These are phyloP conservation scores for Oryza coarctata DNA, from an alignment of 176 grass and related monocot species.

Conservation along the genomic window DNA sequence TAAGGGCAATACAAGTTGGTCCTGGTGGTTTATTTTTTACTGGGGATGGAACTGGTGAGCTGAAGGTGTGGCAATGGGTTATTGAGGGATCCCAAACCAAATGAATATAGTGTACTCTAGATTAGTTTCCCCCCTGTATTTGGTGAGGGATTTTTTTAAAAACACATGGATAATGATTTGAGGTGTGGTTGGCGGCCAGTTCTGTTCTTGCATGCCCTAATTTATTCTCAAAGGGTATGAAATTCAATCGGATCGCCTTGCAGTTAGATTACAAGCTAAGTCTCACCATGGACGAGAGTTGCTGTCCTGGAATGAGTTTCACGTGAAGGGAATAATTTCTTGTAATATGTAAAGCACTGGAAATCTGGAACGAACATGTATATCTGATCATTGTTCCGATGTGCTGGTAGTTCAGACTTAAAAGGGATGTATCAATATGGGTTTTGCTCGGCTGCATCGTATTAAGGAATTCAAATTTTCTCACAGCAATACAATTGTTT, in stretches of 20 bases:
- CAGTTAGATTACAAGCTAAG: conserved; percentile 28
- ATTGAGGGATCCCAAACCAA: conserved; percentile 42
- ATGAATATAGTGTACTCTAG: conserved; percentile 53
- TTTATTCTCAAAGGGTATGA: conserved; percentile 35
- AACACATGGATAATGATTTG: conserved; percentile 43
- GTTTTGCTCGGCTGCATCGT: conserved; percentile 18
- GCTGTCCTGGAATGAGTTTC: conserved; percentile 38
- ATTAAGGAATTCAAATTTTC: conserved; percentile 1
- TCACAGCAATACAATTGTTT: neutral
- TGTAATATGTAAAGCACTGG: conserved; percentile 46
- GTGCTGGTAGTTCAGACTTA: conserved; percentile 33
- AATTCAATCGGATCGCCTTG: conserved; percentile 11
- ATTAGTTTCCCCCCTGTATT: conserved; percentile 44
- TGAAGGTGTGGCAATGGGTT: conserved; percentile 91
- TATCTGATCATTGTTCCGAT: conserved; percentile 29
- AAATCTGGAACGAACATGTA: conserved; percentile 31
- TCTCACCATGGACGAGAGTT: conserved; percentile 13
- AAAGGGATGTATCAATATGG: conserved; percentile 38
- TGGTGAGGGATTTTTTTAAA: conserved; percentile 46
- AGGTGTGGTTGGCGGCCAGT: conserved; percentile 30
- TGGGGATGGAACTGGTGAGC: conserved; percentile 88
- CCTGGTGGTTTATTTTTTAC: conserved; percentile 95
- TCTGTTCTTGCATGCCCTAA: conserved; percentile 32
- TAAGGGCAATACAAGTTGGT: conserved; percentile 70
- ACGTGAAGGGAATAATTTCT: conserved; percentile 35